A percentile compares a stretch with the other conserved stretches of the same genome.
Conservation (phyloP, 2,329 filamentous ascomycete species). For the Mycosphaerella arachidis region DNA sequence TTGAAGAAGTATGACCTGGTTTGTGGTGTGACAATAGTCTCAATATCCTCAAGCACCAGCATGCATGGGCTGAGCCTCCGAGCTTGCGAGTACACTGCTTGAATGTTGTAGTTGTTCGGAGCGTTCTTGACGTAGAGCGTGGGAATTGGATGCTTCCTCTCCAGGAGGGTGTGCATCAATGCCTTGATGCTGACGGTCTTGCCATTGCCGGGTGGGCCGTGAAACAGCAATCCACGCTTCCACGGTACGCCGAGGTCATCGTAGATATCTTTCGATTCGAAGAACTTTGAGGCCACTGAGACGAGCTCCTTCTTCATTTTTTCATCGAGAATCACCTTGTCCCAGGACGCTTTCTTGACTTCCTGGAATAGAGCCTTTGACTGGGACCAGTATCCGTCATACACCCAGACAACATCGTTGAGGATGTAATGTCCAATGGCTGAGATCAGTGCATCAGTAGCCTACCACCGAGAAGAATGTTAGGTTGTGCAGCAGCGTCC, state of each 20-base stretch:
- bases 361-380: slow-evolving; percentile 37
- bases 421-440: slow-evolving; percentile 30
- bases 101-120: slow-evolving; percentile 41
- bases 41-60: slow-evolving; percentile 67
- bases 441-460: slow-evolving; percentile 37
- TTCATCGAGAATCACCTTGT: slow-evolving; percentile 46
- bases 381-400: slow-evolving; percentile 39
- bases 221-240: slow-evolving; percentile 41
- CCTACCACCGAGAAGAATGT: too few species aligned
- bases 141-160: slow-evolving; percentile 34
- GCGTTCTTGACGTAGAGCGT: slow-evolving; percentile 40
- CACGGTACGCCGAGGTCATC: slow-evolving; percentile 43
- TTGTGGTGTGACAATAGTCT: slow-evolving; percentile 59
- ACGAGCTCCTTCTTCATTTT: slow-evolving; percentile 40
- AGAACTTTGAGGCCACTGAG: slow-evolving; percentile 40
- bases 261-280: slow-evolving; percentile 37
- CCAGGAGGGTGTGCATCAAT: slow-evolving; percentile 38
- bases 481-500: too few species aligned
- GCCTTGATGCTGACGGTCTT: slow-evolving; percentile 45
- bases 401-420: slow-evolving; percentile 41
- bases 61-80: slow-evolving; percentile 62
- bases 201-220: slow-evolving; percentile 36
- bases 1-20: slow-evolving; percentile 68
- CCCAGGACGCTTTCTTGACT: slow-evolving; percentile 41
- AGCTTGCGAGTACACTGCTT: slow-evolving; percentile 54